These are phyloP conservation scores for Botrytis medusae DNA, from an alignment of 2,329 filamentous ascomycete genomes.

Conservation along the genomic window DNA sequence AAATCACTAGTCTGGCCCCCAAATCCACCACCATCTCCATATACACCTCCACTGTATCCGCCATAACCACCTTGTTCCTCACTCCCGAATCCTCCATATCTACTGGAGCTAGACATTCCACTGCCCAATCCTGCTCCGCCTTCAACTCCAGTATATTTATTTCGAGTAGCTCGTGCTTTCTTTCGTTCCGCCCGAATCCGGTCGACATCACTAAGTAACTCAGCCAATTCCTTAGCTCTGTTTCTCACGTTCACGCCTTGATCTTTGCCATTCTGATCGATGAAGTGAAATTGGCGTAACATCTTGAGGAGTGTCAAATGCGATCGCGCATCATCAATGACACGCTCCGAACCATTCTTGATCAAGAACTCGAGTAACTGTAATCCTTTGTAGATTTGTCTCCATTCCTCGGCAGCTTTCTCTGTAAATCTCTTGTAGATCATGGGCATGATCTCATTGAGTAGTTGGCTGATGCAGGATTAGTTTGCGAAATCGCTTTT, in stretches of 20 bases:
- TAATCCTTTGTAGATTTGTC: slow-evolving; percentile 97
- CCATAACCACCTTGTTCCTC: slow-evolving; percentile 67
- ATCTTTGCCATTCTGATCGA: slow-evolving; percentile 94
- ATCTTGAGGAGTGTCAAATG: slow-evolving; percentile 96
- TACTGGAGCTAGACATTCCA: slow-evolving; percentile 46
- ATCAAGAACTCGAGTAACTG: slow-evolving; percentile 96
- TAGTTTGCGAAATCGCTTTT: slow-evolving; percentile 16
- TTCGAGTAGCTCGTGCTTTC: slow-evolving; percentile 85
- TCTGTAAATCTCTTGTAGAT: slow-evolving; percentile 99
- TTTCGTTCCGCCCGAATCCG: slow-evolving; percentile 79
- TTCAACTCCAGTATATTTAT: slow-evolving; percentile 94
- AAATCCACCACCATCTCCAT: slow-evolving; percentile 94
- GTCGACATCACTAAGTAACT: slow-evolving; percentile 90
- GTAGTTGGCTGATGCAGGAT: slow-evolving; percentile 66
- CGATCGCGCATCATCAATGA: slow-evolving; percentile 94
- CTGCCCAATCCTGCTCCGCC: slow-evolving; percentile 67
- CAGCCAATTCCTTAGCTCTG: slow-evolving; percentile 90
- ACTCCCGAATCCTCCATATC: slow-evolving; percentile 88
- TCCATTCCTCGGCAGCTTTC: slow-evolving; percentile 97
- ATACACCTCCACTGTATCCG: slow-evolving; percentile 71
- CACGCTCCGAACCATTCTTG: slow-evolving; percentile 96
- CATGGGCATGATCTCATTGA: slow-evolving; percentile 99
- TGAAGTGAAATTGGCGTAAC: slow-evolving; percentile 97
- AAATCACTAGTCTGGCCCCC: slow-evolving; percentile 75
- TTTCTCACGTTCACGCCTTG: slow-evolving; percentile 98